phyloP scores from a whole-genome alignment of 306 rosid species.

The Corylus americana region DNA sequence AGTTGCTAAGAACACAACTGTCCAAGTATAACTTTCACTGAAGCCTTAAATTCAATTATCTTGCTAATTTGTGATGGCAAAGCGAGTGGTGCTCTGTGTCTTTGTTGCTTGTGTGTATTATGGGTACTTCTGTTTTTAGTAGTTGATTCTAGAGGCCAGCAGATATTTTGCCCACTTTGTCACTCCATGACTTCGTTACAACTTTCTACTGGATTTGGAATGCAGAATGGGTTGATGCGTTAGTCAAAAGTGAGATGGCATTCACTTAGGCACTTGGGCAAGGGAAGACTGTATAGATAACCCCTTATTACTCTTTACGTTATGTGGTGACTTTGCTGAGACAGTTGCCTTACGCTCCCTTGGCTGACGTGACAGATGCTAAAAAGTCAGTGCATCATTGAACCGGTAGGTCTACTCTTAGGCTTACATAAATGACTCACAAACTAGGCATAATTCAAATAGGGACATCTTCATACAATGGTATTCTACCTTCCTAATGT shows the following conservation, averaged over 20 bases:
- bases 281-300: background rate
- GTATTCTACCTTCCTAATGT: background rate
- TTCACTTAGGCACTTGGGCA: background rate
- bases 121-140: too few relatives aligned
- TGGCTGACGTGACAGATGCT: background rate
- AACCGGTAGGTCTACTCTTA: background rate
- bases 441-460: background rate
- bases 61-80: too few relatives aligned
- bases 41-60: too few relatives aligned
- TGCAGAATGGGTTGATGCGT: background rate
- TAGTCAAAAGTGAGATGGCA: background rate
- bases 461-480: background rate
- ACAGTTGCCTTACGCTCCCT: background rate
- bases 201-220: background rate
- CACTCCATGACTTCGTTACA: too few relatives aligned
- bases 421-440: background rate
- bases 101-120: too few relatives aligned
- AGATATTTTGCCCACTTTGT: too few relatives aligned
- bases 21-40: too few relatives aligned
- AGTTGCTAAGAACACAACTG: too few relatives aligned
- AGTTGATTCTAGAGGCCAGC: too few relatives aligned
- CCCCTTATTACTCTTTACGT: background rate
- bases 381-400: background rate
- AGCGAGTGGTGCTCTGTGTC: too few relatives aligned
- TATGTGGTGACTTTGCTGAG: background rate